These are phyloP conservation scores for Kluyveromyces wickerhamii DNA, from an alignment of 805 yeast species.

Conservation along the genomic window DNA sequence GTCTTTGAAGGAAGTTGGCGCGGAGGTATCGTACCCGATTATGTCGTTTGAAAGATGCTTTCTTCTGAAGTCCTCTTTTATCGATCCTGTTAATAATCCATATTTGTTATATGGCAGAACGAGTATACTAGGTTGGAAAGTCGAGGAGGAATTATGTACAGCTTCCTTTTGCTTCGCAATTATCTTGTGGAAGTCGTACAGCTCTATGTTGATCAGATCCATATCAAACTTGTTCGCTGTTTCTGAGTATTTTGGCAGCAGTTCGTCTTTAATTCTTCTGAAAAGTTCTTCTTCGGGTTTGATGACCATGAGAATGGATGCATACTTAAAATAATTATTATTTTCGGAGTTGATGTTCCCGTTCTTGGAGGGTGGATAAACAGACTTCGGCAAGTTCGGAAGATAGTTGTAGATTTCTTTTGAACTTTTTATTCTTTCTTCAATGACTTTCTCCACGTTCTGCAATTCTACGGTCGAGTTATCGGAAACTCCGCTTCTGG, in stretches of 20 bases:
- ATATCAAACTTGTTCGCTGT: constrained; percentile 21
- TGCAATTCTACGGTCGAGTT: constrained; percentile 9
- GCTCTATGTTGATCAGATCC: constrained; percentile 25
- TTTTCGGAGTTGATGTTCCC: constrained; percentile 8
- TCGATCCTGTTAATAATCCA: constrained; percentile 22
- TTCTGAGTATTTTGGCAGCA: constrained; percentile 16
- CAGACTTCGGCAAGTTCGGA: constrained; percentile 29
- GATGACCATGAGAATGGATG: constrained; percentile 52
- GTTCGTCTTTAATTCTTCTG: constrained; percentile 14
- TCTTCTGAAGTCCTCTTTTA: constrained; percentile 16
- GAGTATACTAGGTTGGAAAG: constrained; percentile 17
- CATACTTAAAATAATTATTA: constrained; percentile 26
- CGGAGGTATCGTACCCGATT: constrained; percentile 16
- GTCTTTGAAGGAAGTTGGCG: constrained; percentile 13
- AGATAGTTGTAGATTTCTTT: constrained; percentile 32
- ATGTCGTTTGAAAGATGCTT: constrained; percentile 17
- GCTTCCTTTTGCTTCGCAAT: constrained; percentile 3
- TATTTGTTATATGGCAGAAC: constrained; percentile 25
- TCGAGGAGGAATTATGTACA: neutral
- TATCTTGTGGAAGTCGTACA: constrained; percentile 18
- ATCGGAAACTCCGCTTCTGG: constrained; percentile 4
- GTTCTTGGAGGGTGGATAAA: constrained; percentile 17
- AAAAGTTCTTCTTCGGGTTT: constrained; percentile 36
- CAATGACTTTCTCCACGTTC: neutral
- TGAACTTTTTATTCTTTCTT: constrained; percentile 15